These are phyloP conservation scores for Euphrasia arctica DNA, from an alignment of 305 asterid genomes.

Conservation along the genomic window DNA sequence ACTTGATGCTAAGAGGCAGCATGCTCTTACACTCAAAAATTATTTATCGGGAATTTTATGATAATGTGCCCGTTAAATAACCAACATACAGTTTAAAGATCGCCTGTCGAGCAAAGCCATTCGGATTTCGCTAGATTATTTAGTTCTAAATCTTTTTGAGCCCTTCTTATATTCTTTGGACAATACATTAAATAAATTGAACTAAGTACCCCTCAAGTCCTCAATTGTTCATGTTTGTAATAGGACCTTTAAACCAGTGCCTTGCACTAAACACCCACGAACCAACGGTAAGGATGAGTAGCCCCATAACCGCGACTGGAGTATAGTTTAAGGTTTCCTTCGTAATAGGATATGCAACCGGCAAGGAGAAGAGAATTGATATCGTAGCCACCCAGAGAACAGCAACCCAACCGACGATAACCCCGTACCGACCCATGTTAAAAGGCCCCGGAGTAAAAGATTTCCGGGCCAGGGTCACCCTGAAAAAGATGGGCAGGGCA, in stretches of 20 bases:
- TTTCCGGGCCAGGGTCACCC: constrained; percentile 83
- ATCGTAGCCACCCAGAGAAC: constrained; percentile 83
- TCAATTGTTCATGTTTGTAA: constrained; percentile 46
- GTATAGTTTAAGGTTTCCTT: constrained; percentile 81
- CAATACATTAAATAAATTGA: background rate
- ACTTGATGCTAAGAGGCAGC: no score
- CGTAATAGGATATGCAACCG: constrained; percentile 75
- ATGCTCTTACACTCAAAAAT: no score
- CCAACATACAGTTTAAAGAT: no score
- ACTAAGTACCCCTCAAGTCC: background rate
- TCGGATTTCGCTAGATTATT: no score
- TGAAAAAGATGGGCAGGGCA: constrained; percentile 79
- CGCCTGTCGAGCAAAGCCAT: no score
- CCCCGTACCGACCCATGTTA: constrained; percentile 74
- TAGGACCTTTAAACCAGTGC: constrained; percentile 95
- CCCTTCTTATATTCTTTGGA: no score
- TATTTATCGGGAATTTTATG: no score
- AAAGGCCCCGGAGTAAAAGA: constrained; percentile 78
- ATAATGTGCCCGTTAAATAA: no score
- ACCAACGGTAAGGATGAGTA: constrained; percentile 47
- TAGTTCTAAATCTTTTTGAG: no score
- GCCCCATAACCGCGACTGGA: constrained; percentile 92
- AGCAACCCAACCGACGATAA: constrained; percentile 68
- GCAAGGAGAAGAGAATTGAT: constrained; percentile 88
- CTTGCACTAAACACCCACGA: constrained; percentile 73